These are phyloP conservation scores for Russula compacta DNA, from an alignment of 768 basidiomycete genomes.

Conservation along the genomic window DNA sequence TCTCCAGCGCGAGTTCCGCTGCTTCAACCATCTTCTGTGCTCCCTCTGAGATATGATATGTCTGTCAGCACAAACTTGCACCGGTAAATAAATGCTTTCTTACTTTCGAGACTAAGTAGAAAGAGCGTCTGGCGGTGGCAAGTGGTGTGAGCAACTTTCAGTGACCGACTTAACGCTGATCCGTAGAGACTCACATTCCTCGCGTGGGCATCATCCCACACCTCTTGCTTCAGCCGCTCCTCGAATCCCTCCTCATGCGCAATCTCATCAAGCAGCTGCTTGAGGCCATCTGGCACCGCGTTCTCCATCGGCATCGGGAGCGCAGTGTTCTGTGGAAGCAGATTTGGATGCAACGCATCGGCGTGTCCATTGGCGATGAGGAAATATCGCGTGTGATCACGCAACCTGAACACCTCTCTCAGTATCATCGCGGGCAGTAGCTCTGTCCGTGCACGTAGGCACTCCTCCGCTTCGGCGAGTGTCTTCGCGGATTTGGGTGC, in stretches of 20 bases:
- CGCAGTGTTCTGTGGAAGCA: neutral
- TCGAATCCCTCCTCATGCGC: conserved; percentile 27
- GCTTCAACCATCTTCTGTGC: conserved; percentile 27
- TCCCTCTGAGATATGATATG: conserved; percentile 23
- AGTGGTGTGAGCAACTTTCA: neutral
- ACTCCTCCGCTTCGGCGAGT: conserved; percentile 11
- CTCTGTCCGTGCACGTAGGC: conserved; percentile 29
- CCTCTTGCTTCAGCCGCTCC: conserved; percentile 31
- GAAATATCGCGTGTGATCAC: conserved; percentile 34
- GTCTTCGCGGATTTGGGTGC: neutral
- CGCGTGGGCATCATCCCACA: conserved; percentile 35
- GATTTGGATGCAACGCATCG: conserved; percentile 2
- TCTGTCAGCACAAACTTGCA: neutral
- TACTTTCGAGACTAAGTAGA: conserved; percentile 40
- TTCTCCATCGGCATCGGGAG: neutral
- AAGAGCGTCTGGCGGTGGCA: conserved; percentile 31
- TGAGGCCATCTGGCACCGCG: conserved; percentile 24
- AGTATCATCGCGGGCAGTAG: conserved; percentile 33
- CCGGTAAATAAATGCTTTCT: conserved; percentile 23
- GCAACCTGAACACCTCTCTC: conserved; percentile 30
- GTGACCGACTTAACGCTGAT: neutral
- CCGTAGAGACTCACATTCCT: conserved; percentile 30
- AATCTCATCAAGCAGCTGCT: conserved; percentile 35
- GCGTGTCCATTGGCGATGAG: conserved; percentile 19
- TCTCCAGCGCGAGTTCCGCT: conserved; percentile 28